Conservation (phyloP, 129 eudicot genomes). For the Lonicera japonica region DNA sequence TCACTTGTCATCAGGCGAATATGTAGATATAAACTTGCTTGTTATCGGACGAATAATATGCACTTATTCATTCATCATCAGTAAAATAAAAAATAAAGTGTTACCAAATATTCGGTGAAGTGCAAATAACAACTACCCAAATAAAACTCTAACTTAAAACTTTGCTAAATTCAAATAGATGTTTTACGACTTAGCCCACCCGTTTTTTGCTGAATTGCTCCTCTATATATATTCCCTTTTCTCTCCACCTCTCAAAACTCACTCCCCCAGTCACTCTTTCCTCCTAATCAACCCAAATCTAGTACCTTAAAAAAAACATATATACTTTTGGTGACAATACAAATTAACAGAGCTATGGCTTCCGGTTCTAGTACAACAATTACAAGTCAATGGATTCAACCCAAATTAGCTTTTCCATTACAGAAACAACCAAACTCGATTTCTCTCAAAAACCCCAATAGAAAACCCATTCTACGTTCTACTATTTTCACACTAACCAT, state of each 20-base stretch:
- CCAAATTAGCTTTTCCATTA: constrained; percentile 8
- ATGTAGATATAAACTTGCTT: too few species aligned
- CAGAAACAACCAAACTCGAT: constrained; percentile 3
- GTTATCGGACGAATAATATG: too few species aligned
- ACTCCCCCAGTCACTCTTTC: not conserved
- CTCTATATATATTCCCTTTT: not conserved
- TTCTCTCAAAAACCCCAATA: constrained; percentile 18
- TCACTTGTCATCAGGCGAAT: too few species aligned
- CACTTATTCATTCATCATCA: too few species aligned
- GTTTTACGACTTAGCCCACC: too few species aligned
- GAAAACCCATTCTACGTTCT: constrained; percentile 27
- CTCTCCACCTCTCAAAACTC: constrained; percentile 9
- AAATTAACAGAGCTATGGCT: constrained; percentile 30
- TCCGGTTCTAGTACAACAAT: constrained; percentile 14
- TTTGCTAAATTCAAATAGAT: too few species aligned
- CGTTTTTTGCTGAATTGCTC: constrained; percentile 16
- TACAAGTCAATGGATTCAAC: constrained; percentile 10
- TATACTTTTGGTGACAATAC: not conserved
- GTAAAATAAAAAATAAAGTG: too few species aligned
- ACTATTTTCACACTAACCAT: constrained; percentile 15
- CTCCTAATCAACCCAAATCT: not conserved
- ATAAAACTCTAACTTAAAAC: too few species aligned
- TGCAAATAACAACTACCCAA: too few species aligned
- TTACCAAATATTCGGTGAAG: too few species aligned
- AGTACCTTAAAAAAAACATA: not conserved